Evolutionary conservation across 352 stramenopile species (phyloP).

Genomic region (Globisporangium okanoganense): DNA sequence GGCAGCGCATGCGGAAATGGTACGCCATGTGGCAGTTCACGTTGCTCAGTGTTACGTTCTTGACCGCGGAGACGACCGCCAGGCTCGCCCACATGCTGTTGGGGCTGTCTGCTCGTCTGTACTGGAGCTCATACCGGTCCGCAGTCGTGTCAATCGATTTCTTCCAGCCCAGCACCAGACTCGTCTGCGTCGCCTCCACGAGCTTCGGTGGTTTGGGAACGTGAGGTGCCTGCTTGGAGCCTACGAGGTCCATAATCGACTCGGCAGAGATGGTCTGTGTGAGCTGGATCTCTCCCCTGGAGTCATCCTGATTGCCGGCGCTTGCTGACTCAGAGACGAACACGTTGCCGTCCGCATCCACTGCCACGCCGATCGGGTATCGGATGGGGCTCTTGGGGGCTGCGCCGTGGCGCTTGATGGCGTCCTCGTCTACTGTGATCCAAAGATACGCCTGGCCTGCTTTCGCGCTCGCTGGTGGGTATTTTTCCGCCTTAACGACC

Average conservation of each 20-base stretch:
- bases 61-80: conserved; percentile 25
- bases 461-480: conserved; percentile 46
- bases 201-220: conserved; percentile 35
- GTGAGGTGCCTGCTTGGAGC: conserved; percentile 31
- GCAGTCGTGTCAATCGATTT: conserved; percentile 55
- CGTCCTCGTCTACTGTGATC: conserved; percentile 68
- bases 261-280: conserved; percentile 55
- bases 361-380: conserved; percentile 65
- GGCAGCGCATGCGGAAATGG: conserved; percentile 56
- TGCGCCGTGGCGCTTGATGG: conserved; percentile 48
- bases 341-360: conserved; percentile 67
- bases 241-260: conserved; percentile 57
- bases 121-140: conserved; percentile 76
- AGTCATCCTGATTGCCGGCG: neutral
- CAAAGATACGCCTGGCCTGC: conserved; percentile 69
- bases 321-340: conserved; percentile 50
- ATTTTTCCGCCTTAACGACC: conserved; percentile 68
- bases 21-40: conserved; percentile 48
- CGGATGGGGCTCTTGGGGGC: conserved; percentile 34
- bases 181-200: conserved; percentile 45
- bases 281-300: conserved; percentile 10
- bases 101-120: conserved; percentile 37
- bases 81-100: conserved; percentile 51
- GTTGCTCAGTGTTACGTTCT: conserved; percentile 37
- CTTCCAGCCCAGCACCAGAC: conserved; percentile 57